Base-by-base conservation (phyloP, 2,329 filamentous ascomycete genomes). In the Pyrenochaeta sp. region DNA sequence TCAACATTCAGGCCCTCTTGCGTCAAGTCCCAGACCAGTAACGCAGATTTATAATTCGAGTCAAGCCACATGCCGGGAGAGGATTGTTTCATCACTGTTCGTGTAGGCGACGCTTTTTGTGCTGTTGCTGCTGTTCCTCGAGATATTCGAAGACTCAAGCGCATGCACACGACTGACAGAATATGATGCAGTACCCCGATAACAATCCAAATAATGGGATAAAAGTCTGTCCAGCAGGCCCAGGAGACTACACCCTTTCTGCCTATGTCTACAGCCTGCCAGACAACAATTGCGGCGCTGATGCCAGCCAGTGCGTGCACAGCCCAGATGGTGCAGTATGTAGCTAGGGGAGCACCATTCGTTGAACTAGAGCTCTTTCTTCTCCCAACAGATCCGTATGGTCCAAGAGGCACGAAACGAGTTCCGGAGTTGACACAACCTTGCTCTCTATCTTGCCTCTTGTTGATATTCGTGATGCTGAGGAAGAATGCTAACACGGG, bases 141-240 rank as follows among this genome's bases (percentile, higher is more conserved):
- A 27, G 34, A 42, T n/a, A 25, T 30, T 19, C 22, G 24, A 19
- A 54, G 52, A 22, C 44, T 54, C 15, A 49, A 13, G 3, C 52
- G 44, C 52, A 54, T 49, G 8, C 34, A 54, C 5, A 47, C 36
- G 3, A 54, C 52, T 4, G 44, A n/a, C 12, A 54, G 25, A 5
- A 49, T 4, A 39, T 54, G 52, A 27, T 54, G 52, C n/a, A 48
- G 15, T 12, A 48, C 34, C 3, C 22, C 52, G n/a, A 42, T 40
- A n/a, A 3, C 22, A 15, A 54, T 22, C 52, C 52, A 54, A 3
- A 49, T 7, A 10, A 48, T 8, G 2, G 44, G 44, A 42, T 49
- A 49, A 10, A 19, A 42, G 12, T 54, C 44, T 40, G 52, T 49
- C 45, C 52, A 54, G 34, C 52, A 54, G 9, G 52, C 43, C 52